These are phyloP conservation scores for Teunomyces tritomae DNA, from an alignment of 805 yeast species.

Conservation along the genomic window DNA sequence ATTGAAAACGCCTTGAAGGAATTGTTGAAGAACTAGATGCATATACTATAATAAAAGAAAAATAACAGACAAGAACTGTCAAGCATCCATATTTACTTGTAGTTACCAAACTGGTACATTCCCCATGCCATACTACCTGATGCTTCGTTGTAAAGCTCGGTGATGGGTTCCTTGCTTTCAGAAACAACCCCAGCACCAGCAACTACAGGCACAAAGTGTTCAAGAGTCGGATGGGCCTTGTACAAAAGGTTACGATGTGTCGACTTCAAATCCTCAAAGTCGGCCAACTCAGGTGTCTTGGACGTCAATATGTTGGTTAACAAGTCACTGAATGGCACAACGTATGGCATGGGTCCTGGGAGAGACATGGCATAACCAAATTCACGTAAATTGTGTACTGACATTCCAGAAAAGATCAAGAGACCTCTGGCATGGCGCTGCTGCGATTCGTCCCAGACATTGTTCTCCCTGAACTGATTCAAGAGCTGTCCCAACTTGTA, in stretches of 20 bases:
- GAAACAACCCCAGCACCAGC: conserved; percentile 58
- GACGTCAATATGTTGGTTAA: conserved; percentile 39
- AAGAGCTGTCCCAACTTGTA: conserved; percentile 57
- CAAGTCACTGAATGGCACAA: conserved; percentile 47
- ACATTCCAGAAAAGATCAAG: conserved; percentile 70
- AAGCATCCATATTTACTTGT: background rate
- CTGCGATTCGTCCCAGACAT: conserved; percentile 28
- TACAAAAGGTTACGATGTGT: conserved; percentile 32
- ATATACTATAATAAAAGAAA: conserved; percentile 2
- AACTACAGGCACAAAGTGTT: conserved; percentile 67
- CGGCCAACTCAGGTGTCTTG: conserved; percentile 28
- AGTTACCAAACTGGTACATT: conserved; percentile 47
- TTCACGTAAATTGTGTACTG: conserved; percentile 73
- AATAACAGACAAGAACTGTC: background rate
- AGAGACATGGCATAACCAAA: conserved; percentile 24
- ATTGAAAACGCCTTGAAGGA: conserved; percentile 39
- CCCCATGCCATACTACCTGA: conserved; percentile 65
- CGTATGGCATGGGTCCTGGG: conserved; percentile 44
- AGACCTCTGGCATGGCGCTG: conserved; percentile 31
- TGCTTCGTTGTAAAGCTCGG: conserved; percentile 46
- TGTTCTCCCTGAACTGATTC: conserved; percentile 46
- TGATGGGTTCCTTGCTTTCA: conserved; percentile 28
- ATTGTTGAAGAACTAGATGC: conserved; percentile 29
- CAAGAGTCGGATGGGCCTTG: conserved; percentile 72
- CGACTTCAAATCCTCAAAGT: conserved; percentile 34